phyloP scores from a whole-genome alignment of 805 yeast species.

The Dipodascus albidus region DNA sequence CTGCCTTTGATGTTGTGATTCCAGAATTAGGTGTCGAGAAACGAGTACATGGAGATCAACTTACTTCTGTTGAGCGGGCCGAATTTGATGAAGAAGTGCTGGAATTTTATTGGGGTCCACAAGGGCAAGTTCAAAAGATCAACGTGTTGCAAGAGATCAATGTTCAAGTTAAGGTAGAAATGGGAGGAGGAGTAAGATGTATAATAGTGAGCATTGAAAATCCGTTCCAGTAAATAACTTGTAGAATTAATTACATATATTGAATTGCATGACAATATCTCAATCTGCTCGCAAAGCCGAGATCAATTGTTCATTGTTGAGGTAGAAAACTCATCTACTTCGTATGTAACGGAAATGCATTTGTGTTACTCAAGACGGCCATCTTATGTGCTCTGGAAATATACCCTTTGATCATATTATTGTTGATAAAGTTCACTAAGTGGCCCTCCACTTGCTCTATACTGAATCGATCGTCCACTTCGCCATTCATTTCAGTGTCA shows the following conservation, averaged over 20 bases:
- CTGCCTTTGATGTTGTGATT: slow-evolving; percentile 84
- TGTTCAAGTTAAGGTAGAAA: slow-evolving; percentile 75
- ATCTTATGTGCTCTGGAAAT: slow-evolving; percentile 65
- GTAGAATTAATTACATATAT: no score
- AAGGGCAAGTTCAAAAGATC: slow-evolving; percentile 59
- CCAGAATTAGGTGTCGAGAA: slow-evolving; percentile 94
- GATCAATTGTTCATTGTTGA: no score
- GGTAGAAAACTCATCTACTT: no score
- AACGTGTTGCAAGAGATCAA: slow-evolving; percentile 71
- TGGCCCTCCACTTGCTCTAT: slow-evolving; percentile 56
- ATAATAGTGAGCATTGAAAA: slow-evolving; percentile 86
- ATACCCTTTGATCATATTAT: slow-evolving; percentile 63
- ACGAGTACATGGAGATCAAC: slow-evolving; percentile 94
- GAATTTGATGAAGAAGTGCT: slow-evolving; percentile 69
- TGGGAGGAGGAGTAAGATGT: slow-evolving; percentile 94
- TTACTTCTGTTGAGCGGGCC: slow-evolving; percentile 74
- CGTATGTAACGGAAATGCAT: slow-evolving; percentile 47
- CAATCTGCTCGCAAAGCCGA: no score
- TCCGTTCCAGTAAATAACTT: slow-evolving; percentile 42
- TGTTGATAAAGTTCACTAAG: slow-evolving; percentile 52
- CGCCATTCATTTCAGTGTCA: slow-evolving; percentile 20
- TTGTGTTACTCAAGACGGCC: slow-evolving; percentile 61
- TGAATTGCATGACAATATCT: no score
- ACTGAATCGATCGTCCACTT: slow-evolving; percentile 6
- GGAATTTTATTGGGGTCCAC: slow-evolving; percentile 81